These are phyloP conservation scores for Bipolaris sorokiniana DNA, from an alignment of 2,329 filamentous ascomycete genomes.

Conservation along the genomic window DNA sequence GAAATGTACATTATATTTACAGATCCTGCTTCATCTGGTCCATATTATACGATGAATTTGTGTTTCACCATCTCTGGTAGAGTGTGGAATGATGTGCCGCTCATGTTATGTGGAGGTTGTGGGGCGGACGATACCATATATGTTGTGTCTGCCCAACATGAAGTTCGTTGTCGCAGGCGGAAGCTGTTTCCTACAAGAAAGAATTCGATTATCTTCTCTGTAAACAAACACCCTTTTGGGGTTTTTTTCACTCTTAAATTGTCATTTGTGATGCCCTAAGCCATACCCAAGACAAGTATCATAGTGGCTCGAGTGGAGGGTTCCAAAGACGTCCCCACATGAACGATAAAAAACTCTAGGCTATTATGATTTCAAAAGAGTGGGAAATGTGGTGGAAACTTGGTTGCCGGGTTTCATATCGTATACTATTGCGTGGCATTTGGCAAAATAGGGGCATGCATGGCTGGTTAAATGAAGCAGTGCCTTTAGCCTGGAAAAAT, in stretches of 20 bases:
- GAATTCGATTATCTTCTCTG: too few species aligned
- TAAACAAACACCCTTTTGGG: too few species aligned
- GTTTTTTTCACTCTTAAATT: too few species aligned
- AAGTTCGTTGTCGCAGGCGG: neutral
- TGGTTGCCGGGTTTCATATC: neutral
- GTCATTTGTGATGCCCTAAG: neutral
- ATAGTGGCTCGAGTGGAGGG: neutral
- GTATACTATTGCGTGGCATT: neutral
- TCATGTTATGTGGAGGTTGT: conserved; percentile 16
- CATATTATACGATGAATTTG: conserved; percentile 18
- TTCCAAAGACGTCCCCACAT: neutral
- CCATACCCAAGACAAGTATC: neutral
- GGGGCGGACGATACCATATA: neutral
- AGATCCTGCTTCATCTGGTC: conserved; percentile 48
- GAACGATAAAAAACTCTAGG: neutral
- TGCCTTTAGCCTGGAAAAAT: conserved; percentile 34
- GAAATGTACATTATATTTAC: conserved; percentile 45
- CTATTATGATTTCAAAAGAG: neutral
- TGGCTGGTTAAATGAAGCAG: conserved; percentile 24
- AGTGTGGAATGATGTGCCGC: conserved; percentile 9
- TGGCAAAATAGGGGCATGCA: conserved; percentile 6
- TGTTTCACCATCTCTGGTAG: neutral
- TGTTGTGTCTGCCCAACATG: neutral
- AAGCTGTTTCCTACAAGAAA: neutral
- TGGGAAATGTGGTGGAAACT: neutral